Base-by-base conservation (phyloP, 768 basidiomycete species). In the Imleria badia region DNA sequence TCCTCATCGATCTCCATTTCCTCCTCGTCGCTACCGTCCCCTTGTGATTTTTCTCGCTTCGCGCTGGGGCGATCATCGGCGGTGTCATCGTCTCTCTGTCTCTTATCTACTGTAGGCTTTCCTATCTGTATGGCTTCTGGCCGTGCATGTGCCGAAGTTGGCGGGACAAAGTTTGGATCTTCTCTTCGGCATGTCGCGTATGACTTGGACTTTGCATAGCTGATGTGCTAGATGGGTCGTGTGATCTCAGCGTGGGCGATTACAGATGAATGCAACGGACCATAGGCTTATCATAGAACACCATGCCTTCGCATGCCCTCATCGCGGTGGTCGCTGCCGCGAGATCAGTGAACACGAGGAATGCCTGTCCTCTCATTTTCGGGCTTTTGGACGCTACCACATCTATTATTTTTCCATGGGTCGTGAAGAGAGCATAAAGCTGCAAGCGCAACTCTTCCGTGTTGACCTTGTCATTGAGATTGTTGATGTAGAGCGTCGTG, bases 1-100 rank as follows among this genome's bases (percentile, higher is more conserved):
- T 97, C 93, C 46, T 94, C 92, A 56, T 94, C 93, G 65, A 94
- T 91, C 74, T 96, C 94, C 87, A 95, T 95, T 75, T 94, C 91
- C 67, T 89, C 89, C 51, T 85, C 93, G 58, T 91, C 89, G 60
- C 73, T 81, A 14, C 75, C 74, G 13, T 84, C 83, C 39, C 78
- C 85, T 45, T 82, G 82, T 41, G 78, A 74, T 69, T 84, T 91
- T 63, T 85, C 83, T 58, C 85, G 82, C 75, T 95, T 96, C 26
- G 78, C 61, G 41, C 76, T 76, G 46, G 81, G 80, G 49, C 77
- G 83, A 48, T 74, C 78, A 42, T 81, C 81, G 23, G 74, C 76
- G 38, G 72, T 66, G 43, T 81, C 83, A 19, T 81, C 86, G 40
- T 89, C 89, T 64, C 91, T 78, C 66, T 69, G 81, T 61, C 85